These are phyloP conservation scores for Rhizopogon vulgaris DNA, from an alignment of 768 basidiomycete species.

Conservation along the genomic window DNA sequence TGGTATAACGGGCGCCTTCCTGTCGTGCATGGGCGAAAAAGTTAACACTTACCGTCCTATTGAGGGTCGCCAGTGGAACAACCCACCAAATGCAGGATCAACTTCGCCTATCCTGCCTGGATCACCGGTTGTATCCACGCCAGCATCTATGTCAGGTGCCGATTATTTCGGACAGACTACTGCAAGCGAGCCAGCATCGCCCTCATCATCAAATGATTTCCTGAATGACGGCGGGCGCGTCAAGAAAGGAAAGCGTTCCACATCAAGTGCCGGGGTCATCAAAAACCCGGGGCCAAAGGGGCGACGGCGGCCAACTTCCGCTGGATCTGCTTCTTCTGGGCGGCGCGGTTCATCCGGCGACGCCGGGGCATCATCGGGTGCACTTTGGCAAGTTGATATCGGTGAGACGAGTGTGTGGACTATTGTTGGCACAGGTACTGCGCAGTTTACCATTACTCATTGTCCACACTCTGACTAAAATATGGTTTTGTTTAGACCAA, in stretches of 20 bases:
- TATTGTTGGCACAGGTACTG: constrained; percentile 82
- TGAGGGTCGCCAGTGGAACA: constrained; percentile 77
- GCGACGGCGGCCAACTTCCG: constrained; percentile 72
- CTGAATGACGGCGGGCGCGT: constrained; percentile 84
- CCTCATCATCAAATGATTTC: constrained; percentile 55
- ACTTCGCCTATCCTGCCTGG: constrained; percentile 57
- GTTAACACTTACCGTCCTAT: constrained; percentile 86
- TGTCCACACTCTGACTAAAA: constrained; percentile 12
- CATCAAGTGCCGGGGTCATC: constrained; percentile 55
- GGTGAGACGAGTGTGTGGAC: constrained; percentile 95
- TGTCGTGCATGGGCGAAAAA: constrained; percentile 90
- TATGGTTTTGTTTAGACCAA: constrained; percentile 50
- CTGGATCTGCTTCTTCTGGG: constrained; percentile 61
- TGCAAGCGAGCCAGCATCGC: constrained; percentile 67
- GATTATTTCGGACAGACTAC: constrained; percentile 61
- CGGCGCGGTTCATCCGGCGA: constrained; percentile 66
- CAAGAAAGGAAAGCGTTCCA: constrained; percentile 71
- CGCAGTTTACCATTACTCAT: constrained; percentile 3
- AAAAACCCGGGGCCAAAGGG: constrained; percentile 36
- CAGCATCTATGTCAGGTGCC: constrained; percentile 43
- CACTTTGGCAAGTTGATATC: constrained; percentile 85
- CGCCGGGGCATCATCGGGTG: constrained; percentile 65
- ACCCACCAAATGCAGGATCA: constrained; percentile 34
- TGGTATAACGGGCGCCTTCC: constrained; percentile 73
- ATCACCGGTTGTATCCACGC: constrained; percentile 65